Evolutionary conservation across 2,329 filamentous ascomycete species (phyloP).

Genomic region (Botrytis porri): DNA sequence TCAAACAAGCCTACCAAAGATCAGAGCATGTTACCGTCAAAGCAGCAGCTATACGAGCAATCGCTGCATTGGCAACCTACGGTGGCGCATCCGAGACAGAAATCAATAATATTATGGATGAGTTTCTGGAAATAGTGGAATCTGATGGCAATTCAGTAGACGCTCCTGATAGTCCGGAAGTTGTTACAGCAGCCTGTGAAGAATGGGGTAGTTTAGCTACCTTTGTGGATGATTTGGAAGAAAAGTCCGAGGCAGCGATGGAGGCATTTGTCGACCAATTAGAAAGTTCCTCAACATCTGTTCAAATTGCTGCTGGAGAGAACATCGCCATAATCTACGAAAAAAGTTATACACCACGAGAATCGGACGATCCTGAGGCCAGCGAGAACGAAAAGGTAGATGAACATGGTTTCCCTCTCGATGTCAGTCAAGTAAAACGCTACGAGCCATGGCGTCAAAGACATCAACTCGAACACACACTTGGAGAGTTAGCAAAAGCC

Average conservation of each 20-base stretch:
- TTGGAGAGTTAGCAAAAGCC: constrained; percentile 57
- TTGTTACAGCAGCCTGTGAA: constrained; percentile 64
- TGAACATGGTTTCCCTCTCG: constrained; percentile 37
- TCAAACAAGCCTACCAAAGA: constrained; percentile 60
- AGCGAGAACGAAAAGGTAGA: constrained; percentile 42
- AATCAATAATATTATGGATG: constrained; percentile 61
- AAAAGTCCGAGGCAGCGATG: constrained; percentile 60
- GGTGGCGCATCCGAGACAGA: constrained; percentile 63
- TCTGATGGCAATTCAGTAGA: constrained; percentile 64
- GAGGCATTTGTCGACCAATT: constrained; percentile 70
- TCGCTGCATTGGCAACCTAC: constrained; percentile 61
- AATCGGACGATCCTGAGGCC: constrained; percentile 45
- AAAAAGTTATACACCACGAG: constrained; percentile 50
- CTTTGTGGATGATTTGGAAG: constrained; percentile 62
- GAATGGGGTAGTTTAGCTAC: constrained; percentile 69
- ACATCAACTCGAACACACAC: constrained; percentile 56
- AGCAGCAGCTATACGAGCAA: constrained; percentile 62
- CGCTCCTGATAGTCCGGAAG: constrained; percentile 57
- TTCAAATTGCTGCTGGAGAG: constrained; percentile 68
- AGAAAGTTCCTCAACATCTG: constrained; percentile 56
- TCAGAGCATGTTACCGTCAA: constrained; percentile 57
- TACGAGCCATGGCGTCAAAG: constrained; percentile 67
- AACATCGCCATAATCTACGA: constrained; percentile 71
- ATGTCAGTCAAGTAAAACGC: constrained; percentile 53
- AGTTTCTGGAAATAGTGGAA: constrained; percentile 64